Conservation (phyloP, 2,329 filamentous ascomycete genomes). For the Tolypocladium sp. region DNA sequence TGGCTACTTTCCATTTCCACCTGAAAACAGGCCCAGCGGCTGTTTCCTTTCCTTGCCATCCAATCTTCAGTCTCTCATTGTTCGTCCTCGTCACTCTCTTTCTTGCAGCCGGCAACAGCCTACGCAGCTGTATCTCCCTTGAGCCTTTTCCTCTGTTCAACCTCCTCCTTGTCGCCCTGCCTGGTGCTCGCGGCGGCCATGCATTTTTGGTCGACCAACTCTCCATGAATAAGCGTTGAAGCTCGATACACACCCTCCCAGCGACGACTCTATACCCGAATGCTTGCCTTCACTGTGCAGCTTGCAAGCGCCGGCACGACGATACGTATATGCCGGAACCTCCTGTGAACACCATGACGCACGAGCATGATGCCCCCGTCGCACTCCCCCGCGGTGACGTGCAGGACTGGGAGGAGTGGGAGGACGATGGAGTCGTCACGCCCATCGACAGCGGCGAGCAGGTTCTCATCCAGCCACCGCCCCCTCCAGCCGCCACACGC, state of each 20-base stretch:
- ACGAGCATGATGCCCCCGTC: conserved; percentile 6
- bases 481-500: conserved; percentile 6
- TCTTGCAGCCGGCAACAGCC: not conserved
- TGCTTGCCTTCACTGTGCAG: not conserved
- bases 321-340: not conserved
- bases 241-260: not conserved
- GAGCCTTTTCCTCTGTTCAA: not conserved
- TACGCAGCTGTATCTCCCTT: not conserved
- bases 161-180: not conserved
- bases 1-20: not conserved
- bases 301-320: not conserved
- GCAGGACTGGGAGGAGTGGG: conserved; percentile 47
- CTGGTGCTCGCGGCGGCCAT: not conserved
- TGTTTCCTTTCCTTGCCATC: not conserved
- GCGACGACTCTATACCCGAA: not conserved
- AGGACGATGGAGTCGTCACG: conserved; percentile 35
- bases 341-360: conserved; percentile 7
- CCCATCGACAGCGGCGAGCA: conserved; percentile 29
- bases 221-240: not conserved
- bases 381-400: conserved; percentile 7
- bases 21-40: not conserved
- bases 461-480: conserved; percentile 8
- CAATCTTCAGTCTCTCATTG: not conserved
- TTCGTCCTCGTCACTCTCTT: not conserved
- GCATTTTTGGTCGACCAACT: not conserved